Base-by-base conservation (phyloP, 441 rosid species). In the Pelargonium exstipulatum region DNA sequence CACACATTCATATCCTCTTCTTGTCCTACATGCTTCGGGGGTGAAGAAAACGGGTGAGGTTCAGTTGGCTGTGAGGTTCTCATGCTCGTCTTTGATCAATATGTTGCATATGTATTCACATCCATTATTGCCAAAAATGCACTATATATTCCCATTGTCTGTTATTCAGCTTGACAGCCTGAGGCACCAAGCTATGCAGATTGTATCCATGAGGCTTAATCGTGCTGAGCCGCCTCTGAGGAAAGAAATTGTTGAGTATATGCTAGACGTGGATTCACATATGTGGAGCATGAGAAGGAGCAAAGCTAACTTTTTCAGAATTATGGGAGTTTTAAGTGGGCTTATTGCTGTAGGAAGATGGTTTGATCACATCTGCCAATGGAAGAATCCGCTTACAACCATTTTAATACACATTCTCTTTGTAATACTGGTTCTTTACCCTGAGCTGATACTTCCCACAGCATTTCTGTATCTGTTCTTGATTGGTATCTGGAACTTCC, bases 271-370 rank as follows among this genome's bases (percentile, higher is more conserved):
- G 26, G 97, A 86, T 71, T 88, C 94, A 0, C 92, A 89, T 69
- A 84, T 84, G 89, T 91, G 97, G 96, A 91, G 89, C 77, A 90
- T 91, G 96, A 82, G 97, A 72, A 85, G 96, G 72, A 91, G 97
- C 79, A 91, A 91, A 76, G 97, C 96, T 2, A 91, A 90, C 71
- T 90, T 90, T 80, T 90, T 88, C 74, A 71, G 95, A 57, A 88
- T 91, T 77, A 87, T 90, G 94, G 81, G 82, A 0, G 87, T 91
- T 53, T 73, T 90, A 40, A 78, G 86, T 7, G 88, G 96, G 18
- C 43, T 85, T 67, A 73, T 91, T 77, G 79, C 88, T 32, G 83
- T 87, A 29, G 85, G 86, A 14, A 80, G 69, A 67, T 91, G 97
- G 97, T 84, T 89, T 66, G 90, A 78, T 68, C 88, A 87, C 16